Evolutionary conservation across 2,329 filamentous ascomycete genomes (phyloP).

Genomic region (Colletotrichum tropicicola): DNA sequence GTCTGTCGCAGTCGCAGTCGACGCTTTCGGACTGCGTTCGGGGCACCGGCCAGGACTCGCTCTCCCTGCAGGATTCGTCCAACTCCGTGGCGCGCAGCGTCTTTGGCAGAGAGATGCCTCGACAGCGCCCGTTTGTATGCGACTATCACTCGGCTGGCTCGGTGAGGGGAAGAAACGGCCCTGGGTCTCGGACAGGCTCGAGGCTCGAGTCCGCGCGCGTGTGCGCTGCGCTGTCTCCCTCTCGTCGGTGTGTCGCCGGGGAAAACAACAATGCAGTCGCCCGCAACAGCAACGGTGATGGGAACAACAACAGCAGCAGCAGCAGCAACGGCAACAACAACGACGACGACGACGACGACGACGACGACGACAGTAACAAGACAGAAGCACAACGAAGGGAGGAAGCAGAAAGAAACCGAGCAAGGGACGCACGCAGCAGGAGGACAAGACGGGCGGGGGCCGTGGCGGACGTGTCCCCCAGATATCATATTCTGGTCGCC

Average conservation of each 20-base stretch:
- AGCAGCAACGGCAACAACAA: neutral
- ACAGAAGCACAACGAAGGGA: neutral
- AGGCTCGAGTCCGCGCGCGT: neutral
- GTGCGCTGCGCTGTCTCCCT: too few relatives aligned
- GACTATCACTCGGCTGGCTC: constrained; percentile 1
- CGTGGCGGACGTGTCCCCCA: constrained; percentile 11
- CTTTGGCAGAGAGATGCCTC: neutral
- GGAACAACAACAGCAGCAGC: neutral
- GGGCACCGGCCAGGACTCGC: neutral
- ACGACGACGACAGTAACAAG: neutral
- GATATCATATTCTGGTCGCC: constrained; percentile 1
- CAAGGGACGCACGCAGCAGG: neutral
- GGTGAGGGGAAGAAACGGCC: neutral
- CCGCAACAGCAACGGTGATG: neutral
- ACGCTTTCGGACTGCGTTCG: neutral
- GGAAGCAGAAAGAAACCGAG: neutral
- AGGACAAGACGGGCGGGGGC: neutral
- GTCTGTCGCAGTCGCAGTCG: too few relatives aligned
- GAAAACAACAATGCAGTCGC: neutral
- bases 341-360: neutral
- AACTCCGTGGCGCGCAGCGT: neutral
- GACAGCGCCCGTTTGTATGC: neutral
- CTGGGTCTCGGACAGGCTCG: neutral
- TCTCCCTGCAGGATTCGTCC: neutral
- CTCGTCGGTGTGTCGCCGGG: neutral